Conservation (phyloP, 2,329 filamentous ascomycete species). For the Aspergillus ustus region DNA sequence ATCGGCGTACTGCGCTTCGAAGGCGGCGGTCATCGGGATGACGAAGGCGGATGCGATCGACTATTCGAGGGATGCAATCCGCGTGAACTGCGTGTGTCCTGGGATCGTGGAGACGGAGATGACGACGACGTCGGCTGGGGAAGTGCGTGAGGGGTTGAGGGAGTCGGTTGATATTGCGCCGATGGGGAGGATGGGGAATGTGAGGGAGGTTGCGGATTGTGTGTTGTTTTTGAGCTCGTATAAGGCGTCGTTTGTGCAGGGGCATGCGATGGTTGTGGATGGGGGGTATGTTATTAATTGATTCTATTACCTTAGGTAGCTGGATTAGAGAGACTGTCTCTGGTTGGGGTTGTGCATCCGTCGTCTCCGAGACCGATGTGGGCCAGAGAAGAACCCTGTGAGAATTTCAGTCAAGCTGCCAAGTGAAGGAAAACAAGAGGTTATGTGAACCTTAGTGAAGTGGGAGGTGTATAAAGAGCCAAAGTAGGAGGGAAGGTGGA, state of each 20-base stretch:
- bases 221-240: conserved; percentile 56
- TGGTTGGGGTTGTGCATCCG: background rate
- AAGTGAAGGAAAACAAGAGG: background rate
- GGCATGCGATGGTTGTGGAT: conserved; percentile 58
- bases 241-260: conserved; percentile 57
- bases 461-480: too few relatives aligned
- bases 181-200: conserved; percentile 57
- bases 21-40: conserved; percentile 63
- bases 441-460: background rate
- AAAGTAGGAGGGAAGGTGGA: too few relatives aligned
- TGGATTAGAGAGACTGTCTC: background rate
- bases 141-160: conserved; percentile 41
- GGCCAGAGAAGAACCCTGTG: background rate
- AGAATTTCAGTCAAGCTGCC: too few relatives aligned
- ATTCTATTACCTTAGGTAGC: background rate
- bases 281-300: conserved; percentile 56
- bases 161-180: conserved; percentile 54
- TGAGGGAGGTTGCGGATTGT: conserved; percentile 55
- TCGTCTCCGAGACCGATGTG: background rate
- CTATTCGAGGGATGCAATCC: conserved; percentile 50
- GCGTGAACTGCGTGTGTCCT: conserved; percentile 43
- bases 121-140: conserved; percentile 50
- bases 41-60: conserved; percentile 62
- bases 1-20: conserved; percentile 60
- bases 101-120: conserved; percentile 55